phyloP scores from a whole-genome alignment of 768 basidiomycete species.

The Lentinula lateritia region DNA sequence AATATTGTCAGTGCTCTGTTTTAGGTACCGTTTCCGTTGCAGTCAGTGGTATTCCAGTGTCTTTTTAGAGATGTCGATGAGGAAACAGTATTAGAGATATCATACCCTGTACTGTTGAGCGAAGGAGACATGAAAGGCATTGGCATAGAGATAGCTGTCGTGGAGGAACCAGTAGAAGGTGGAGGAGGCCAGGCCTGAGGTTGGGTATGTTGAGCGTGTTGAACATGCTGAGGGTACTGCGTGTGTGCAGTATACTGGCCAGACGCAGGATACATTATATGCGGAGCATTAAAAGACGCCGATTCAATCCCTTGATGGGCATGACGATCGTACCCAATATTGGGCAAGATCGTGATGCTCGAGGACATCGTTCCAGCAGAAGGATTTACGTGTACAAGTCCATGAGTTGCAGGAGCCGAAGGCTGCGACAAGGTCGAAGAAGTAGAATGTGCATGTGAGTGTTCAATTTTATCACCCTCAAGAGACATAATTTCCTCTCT shows the following conservation, averaged over 20 bases:
- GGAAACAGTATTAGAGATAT: not conserved
- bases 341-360: not conserved
- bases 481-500: conserved; percentile 45
- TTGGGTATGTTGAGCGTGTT: not conserved
- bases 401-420: not conserved
- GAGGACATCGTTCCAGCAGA: not conserved
- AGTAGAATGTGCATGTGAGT: not conserved
- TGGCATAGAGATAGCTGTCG: conserved; percentile 1
- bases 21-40: not conserved
- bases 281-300: not conserved
- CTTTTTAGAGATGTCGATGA: conserved; percentile 1
- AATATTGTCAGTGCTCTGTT: no score
- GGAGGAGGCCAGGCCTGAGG: not conserved
- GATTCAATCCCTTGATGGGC: not conserved
- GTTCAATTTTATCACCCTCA: conserved; percentile 15
- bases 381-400: not conserved
- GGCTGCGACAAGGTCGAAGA: not conserved
- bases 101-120: not conserved
- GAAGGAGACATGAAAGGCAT: not conserved
- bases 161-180: not conserved
- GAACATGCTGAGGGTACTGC: not conserved
- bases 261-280: not conserved
- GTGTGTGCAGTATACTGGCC: not conserved
- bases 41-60: not conserved
- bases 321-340: conserved; percentile 1